A percentile compares a stretch with the other conserved stretches of the same genome.
Conservation (phyloP, 768 basidiomycete genomes). For the Infundibulicybe gibba region DNA sequence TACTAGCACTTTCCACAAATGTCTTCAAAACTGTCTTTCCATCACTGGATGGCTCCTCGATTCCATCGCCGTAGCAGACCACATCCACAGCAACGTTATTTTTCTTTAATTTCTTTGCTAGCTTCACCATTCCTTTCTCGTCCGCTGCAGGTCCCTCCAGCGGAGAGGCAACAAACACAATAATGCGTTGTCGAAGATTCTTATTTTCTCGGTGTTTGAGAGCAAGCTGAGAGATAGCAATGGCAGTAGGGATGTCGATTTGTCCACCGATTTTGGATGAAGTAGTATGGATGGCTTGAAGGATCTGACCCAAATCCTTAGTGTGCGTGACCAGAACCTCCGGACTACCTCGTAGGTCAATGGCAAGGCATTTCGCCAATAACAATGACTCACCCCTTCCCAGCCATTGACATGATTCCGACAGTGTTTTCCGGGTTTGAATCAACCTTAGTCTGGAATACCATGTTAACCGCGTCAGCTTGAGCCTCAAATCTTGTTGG, state of each 20-base stretch:
- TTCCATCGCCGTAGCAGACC: slow-evolving; percentile 86
- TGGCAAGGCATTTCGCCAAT: not conserved
- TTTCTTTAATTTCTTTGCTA: slow-evolving; percentile 98
- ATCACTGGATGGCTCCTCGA: slow-evolving; percentile 61
- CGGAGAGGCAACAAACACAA: slow-evolving; percentile 92
- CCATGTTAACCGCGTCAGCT: slow-evolving; percentile 82
- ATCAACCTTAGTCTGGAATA: slow-evolving; percentile 91
- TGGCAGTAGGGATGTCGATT: slow-evolving; percentile 85
- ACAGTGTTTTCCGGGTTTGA: slow-evolving; percentile 98
- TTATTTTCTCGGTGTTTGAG: slow-evolving; percentile 98
- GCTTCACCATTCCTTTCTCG: slow-evolving; percentile 76
- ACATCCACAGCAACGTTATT: slow-evolving; percentile 97
- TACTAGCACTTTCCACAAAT: slow-evolving; percentile 81
- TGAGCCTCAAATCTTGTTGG: slow-evolving; percentile 90
- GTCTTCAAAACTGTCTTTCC: slow-evolving; percentile 65
- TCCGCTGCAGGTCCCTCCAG: slow-evolving; percentile 64
- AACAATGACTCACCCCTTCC: slow-evolving; percentile 68
- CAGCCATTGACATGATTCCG: slow-evolving; percentile 97
- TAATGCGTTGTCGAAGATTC: slow-evolving; percentile 93
- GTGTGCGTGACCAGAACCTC: slow-evolving; percentile 96
- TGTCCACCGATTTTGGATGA: slow-evolving; percentile 73
- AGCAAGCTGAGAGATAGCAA: slow-evolving; percentile 92
- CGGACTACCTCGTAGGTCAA: slow-evolving; percentile 49
- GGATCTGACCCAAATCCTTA: slow-evolving; percentile 90
- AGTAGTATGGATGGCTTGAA: slow-evolving; percentile 71